Evolutionary conservation across 257 asterid genomes (phyloP), one percentile per base, ranked within the genome.

Genomic region (Solanum piurae): DNA sequence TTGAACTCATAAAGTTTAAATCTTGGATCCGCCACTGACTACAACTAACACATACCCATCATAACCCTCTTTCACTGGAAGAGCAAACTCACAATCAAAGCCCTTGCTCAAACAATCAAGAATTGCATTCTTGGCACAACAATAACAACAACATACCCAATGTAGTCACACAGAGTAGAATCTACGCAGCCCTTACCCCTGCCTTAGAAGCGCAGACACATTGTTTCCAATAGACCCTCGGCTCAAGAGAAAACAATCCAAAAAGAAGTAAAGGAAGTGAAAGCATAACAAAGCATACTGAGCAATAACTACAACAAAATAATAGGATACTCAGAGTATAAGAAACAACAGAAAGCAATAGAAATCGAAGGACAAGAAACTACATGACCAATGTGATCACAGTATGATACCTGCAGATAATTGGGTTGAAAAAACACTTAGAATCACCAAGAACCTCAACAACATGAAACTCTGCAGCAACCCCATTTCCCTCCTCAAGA

Each of bases 321-420:
- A 62, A 62, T 62, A n/a, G 13, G 31, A n/a, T 62, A 62, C 29
- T 62, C 31, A 10, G 23, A 62, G 72, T n/a, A 62, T 0, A n/a
- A 64, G 29, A 60, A 60, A 60, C 69, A 60, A 60, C 29, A 60
- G 0, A 60, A 60, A 60, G 12, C 29, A 60, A 60, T 4, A 1
- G 13, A 23, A 23, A 60, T 23, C 27, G 3, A 23, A 23, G 13
- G 13, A 23, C 69, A 60, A 23, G 16, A 62, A 62, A 62, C 33
- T 62, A 62, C 4, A 5, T 2, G 13, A 64, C 3, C 33, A 36
- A 18, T 83, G 86, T 1, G 86, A 83, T 80, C 58, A 88, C 74
- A 90, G 42, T 37, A n/a, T 89, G 83, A 89, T 91, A 96, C 99
- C 99, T 91, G 94, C 90, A 93, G 95, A 93, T 93, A 92, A 92